Evolutionary conservation across 1,284 basidiomycete species (phyloP).

Genomic region (Quambalaria eucalypti): DNA sequence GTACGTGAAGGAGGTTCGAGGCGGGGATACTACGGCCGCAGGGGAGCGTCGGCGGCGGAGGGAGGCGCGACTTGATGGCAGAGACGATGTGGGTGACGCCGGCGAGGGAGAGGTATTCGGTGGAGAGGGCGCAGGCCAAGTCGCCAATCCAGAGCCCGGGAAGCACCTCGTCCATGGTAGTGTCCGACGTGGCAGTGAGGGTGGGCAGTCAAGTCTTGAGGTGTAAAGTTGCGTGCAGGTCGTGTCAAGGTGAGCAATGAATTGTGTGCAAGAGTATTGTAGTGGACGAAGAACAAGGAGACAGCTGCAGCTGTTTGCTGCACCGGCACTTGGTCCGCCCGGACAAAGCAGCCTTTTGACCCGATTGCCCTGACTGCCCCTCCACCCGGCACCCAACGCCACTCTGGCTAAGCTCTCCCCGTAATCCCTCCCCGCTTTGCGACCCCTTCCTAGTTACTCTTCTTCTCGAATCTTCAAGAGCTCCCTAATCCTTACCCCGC

Average conservation of each 20-base stretch:
- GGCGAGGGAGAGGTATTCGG: conserved; percentile 25
- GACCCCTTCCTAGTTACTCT: too few relatives aligned
- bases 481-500: too few relatives aligned
- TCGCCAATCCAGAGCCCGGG: conserved; percentile 37
- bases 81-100: conserved; percentile 33
- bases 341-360: too few relatives aligned
- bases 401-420: too few relatives aligned
- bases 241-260: neutral
- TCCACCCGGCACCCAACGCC: too few relatives aligned
- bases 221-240: neutral
- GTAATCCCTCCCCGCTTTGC: too few relatives aligned
- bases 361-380: too few relatives aligned
- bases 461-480: too few relatives aligned
- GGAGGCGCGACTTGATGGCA: conserved; percentile 31
- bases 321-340: too few relatives aligned
- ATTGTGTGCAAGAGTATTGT: neutral
- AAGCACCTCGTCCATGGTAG: conserved; percentile 38
- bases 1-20: conserved; percentile 37
- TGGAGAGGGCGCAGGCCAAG: conserved; percentile 28
- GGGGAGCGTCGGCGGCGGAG: conserved; percentile 16
- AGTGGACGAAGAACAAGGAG: neutral
- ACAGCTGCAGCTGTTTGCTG: conserved; percentile 2
- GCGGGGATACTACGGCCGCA: conserved; percentile 21
- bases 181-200: too few relatives aligned
- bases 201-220: neutral